Evolutionary conservation across 345 rosid genomes (phyloP).

Genomic region (Sonneratia alba): DNA sequence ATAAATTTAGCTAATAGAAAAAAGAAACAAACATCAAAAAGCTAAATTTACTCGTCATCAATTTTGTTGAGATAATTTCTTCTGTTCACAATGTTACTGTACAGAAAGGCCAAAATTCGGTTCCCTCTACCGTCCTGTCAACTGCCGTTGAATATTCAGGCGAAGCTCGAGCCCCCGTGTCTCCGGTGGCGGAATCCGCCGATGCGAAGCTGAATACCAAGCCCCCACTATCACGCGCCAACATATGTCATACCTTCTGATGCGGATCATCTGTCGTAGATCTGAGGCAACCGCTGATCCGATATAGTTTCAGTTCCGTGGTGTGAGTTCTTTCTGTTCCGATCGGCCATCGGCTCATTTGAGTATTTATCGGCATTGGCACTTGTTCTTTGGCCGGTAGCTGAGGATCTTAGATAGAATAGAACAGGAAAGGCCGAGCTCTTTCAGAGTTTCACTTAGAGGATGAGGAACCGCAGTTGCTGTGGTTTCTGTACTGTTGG

Average conservation of each 20-base stretch:
- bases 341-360: neutral
- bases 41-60: too few species aligned
- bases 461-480: neutral
- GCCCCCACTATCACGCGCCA: neutral
- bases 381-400: neutral
- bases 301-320: conserved; percentile 25
- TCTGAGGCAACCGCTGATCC: conserved; percentile 14
- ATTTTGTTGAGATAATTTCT: too few species aligned
- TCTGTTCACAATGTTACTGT: too few species aligned
- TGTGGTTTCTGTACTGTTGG: neutral
- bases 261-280: neutral
- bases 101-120: neutral
- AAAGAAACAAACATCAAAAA: too few species aligned
- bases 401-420: neutral
- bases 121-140: neutral
- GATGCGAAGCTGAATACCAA: conserved; percentile 4
- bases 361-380: neutral
- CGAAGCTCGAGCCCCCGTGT: neutral
- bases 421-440: neutral
- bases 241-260: neutral
- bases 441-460: neutral
- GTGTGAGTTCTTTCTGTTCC: conserved; percentile 17
- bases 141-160: neutral
- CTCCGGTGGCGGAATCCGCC: conserved; percentile 1
- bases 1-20: too few species aligned